Percentiles rank a stretch among this genome's conserved stretches.
Conservation (phyloP, 2,329 filamentous ascomycete species). For the Penicillium italicum region DNA sequence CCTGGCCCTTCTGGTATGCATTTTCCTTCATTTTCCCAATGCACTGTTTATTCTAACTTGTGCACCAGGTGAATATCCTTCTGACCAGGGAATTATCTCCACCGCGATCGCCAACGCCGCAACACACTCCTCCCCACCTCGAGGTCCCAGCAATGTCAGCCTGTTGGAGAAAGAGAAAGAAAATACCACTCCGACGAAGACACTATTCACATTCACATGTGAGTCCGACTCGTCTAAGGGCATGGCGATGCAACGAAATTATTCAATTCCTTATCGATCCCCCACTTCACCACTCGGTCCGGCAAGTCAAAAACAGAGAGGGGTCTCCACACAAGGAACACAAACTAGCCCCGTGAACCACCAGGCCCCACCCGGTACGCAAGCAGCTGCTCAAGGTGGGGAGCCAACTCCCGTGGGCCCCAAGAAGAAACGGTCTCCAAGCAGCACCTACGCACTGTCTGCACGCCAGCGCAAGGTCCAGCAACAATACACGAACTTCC, state of each 20-base stretch:
- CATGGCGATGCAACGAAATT: slow-evolving; percentile 65
- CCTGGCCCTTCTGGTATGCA: slow-evolving; percentile 38
- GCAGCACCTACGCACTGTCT: slow-evolving; percentile 69
- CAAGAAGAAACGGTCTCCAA: slow-evolving; percentile 63
- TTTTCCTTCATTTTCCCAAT: background rate
- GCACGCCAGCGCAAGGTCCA: slow-evolving; percentile 73
- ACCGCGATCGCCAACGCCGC: slow-evolving; percentile 86
- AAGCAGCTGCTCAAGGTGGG: slow-evolving; percentile 38
- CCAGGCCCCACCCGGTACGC: slow-evolving; percentile 18
- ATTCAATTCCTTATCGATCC: slow-evolving; percentile 38
- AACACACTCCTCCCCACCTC: slow-evolving; percentile 57
- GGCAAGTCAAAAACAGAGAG: slow-evolving; percentile 35
- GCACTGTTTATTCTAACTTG: slow-evolving; percentile 11
- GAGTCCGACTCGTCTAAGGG: slow-evolving; percentile 82
- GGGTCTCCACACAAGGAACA: slow-evolving; percentile 52
- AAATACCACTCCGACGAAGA: slow-evolving; percentile 64
- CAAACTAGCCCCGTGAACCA: slow-evolving; percentile 51
- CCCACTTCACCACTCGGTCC: slow-evolving; percentile 34
- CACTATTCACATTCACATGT: slow-evolving; percentile 95
- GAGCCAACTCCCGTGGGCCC: slow-evolving; percentile 51
- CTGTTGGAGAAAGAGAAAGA: slow-evolving; percentile 73
- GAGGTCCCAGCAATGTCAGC: slow-evolving; percentile 74
- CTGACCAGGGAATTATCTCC: slow-evolving; percentile 79
- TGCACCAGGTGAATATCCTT: slow-evolving; percentile 33
- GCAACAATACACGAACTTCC: slow-evolving; percentile 71